These are phyloP conservation scores for Aspergillus biplanus DNA, from an alignment of 495 filamentous ascomycete species.

Conservation along the genomic window DNA sequence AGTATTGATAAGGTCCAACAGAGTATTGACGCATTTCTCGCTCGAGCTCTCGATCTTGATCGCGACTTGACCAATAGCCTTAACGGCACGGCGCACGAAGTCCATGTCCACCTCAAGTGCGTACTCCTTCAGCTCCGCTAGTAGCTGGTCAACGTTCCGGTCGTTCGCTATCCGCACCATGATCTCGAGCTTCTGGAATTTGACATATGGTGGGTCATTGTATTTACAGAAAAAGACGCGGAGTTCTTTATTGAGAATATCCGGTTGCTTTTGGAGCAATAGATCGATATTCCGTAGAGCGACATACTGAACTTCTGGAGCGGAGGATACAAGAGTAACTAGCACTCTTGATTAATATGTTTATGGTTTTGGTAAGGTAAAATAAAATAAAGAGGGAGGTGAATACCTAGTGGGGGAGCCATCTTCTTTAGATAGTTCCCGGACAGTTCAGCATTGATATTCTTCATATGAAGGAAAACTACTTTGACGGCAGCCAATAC, in stretches of 20 bases:
- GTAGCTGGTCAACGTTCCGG: constrained; percentile 91
- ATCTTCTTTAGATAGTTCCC: constrained; percentile 94
- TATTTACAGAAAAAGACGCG: constrained; percentile 99
- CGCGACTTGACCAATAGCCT: constrained; percentile 94
- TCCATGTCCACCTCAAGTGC: constrained; percentile 99
- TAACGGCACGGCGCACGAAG: constrained; percentile 90
- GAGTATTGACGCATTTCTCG: constrained; percentile 91
- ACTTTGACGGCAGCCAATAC: constrained; percentile 96
- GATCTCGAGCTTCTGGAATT: constrained; percentile 96
- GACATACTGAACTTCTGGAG: constrained; percentile 97
- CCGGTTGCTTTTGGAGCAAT: constrained; percentile 90
- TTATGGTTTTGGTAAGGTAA: constrained; percentile 3
- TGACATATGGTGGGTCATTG: constrained; percentile 97
- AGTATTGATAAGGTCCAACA: constrained; percentile 91
- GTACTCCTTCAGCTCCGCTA: constrained; percentile 95
- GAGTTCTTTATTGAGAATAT: constrained; percentile 95
- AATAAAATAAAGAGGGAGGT: neutral
- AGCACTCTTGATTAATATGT: constrained; percentile 14
- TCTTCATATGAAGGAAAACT: constrained; percentile 95
- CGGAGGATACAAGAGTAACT: constrained; percentile 96
- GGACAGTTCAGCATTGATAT: constrained; percentile 74
- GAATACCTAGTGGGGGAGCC: constrained; percentile 88
- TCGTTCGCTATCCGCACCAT: constrained; percentile 99
- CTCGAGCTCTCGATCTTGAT: constrained; percentile 96
- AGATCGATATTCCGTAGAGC: constrained; percentile 95